A percentile compares a stretch with the other conserved stretches of the same genome.
Conservation (phyloP, 2,329 filamentous ascomycete genomes). For the Rutstroemia sp. region DNA sequence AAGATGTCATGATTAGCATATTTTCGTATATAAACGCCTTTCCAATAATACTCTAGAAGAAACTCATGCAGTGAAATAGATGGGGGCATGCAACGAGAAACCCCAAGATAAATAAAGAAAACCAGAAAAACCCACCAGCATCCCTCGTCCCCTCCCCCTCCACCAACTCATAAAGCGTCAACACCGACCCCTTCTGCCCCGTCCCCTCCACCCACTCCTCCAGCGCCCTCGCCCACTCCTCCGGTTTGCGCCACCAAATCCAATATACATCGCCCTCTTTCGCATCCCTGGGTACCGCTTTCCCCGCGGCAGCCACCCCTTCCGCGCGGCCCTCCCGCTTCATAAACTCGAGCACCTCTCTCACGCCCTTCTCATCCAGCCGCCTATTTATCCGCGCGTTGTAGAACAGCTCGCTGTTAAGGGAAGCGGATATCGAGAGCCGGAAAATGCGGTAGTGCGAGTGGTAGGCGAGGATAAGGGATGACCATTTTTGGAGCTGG, state of each 20-base stretch:
- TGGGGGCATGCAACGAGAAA: too few relatives aligned
- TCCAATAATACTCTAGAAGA: too few relatives aligned
- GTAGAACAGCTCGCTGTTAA: constrained; percentile 50
- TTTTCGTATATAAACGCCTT: background rate
- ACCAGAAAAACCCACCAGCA: constrained; percentile 44
- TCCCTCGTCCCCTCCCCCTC: constrained; percentile 75
- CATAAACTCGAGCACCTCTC: constrained; percentile 54
- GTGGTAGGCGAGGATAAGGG: constrained; percentile 78
- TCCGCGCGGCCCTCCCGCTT: constrained; percentile 55
- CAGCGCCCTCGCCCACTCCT: constrained; percentile 71
- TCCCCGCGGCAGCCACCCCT: constrained; percentile 43
- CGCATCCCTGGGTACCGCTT: constrained; percentile 47
- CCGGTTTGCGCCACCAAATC: constrained; percentile 78
- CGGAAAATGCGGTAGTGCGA: constrained; percentile 69
- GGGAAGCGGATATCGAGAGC: constrained; percentile 57
- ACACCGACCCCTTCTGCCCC: constrained; percentile 77
- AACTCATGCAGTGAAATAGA: too few relatives aligned
- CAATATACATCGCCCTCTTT: constrained; percentile 51
- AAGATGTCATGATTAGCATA: background rate
- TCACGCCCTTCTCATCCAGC: constrained; percentile 43
- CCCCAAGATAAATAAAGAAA: background rate
- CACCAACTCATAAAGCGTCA: constrained; percentile 87
- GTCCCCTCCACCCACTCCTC: constrained; percentile 57
- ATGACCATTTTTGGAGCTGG: constrained; percentile 80
- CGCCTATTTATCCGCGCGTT: constrained; percentile 48